phyloP scores from a whole-genome alignment of 345 rosid genomes.

The Salix arbutifolia region DNA sequence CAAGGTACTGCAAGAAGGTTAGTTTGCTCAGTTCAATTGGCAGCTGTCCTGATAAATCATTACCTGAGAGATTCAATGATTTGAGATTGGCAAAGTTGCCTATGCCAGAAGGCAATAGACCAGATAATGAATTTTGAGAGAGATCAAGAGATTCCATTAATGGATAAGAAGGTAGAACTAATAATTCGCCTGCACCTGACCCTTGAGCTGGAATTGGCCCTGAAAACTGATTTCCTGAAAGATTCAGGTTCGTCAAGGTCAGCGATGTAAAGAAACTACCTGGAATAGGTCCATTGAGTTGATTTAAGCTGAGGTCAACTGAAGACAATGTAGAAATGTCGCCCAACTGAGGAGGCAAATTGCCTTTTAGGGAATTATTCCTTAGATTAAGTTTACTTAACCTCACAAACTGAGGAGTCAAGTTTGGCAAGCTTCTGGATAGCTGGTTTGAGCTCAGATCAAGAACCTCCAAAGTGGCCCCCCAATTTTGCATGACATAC shows the following conservation, averaged over 20 bases:
- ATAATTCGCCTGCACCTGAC: conserved; percentile 54
- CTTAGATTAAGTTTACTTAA: conserved; percentile 52
- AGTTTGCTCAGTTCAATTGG: conserved; percentile 77
- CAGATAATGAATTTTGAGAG: conserved; percentile 64
- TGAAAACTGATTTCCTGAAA: conserved; percentile 61
- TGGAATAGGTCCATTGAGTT: conserved; percentile 62
- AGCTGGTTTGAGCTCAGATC: conserved; percentile 84
- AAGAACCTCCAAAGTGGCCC: conserved; percentile 54
- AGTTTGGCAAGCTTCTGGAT: conserved; percentile 66
- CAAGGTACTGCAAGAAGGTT: conserved; percentile 58
- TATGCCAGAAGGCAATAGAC: conserved; percentile 56
- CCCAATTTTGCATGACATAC: conserved; percentile 61
- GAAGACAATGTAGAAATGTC: conserved; percentile 40
- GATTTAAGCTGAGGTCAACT: conserved; percentile 75
- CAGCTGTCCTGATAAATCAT: conserved; percentile 59
- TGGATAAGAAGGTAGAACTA: conserved; percentile 40
- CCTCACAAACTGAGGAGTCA: conserved; percentile 46
- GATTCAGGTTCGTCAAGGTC: conserved; percentile 62
- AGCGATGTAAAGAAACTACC: conserved; percentile 49
- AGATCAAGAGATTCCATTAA: conserved; percentile 85
- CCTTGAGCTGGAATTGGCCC: conserved; percentile 68
- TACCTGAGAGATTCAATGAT: conserved; percentile 64
- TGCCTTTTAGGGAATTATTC: conserved; percentile 62
- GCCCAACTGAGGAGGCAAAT: conserved; percentile 55
- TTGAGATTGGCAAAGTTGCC: conserved; percentile 55